phyloP scores from a whole-genome alignment of 257 asterid species.

The Salvia miltiorrhiza region DNA sequence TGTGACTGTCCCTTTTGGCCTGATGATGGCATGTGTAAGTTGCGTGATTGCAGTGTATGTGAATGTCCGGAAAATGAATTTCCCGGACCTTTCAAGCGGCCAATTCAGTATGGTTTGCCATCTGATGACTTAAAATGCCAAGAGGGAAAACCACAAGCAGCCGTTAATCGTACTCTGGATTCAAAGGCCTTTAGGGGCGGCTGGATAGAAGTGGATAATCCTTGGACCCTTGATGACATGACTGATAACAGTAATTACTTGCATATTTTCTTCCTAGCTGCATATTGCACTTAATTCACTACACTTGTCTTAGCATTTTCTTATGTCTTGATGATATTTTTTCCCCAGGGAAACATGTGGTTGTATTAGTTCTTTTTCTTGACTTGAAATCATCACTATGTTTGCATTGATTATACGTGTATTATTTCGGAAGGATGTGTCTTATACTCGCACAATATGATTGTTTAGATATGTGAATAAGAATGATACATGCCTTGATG shows the following conservation, averaged over 20 bases:
- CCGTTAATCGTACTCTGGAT: constrained; percentile 91
- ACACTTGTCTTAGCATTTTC: too few species aligned
- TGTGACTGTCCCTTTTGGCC: constrained; percentile 99
- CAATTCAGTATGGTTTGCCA: constrained; percentile 38
- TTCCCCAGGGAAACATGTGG: too few species aligned
- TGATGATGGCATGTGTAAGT: constrained; percentile 94
- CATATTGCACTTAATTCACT: background rate
- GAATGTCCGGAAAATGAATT: constrained; percentile 93
- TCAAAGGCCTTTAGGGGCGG: constrained; percentile 84
- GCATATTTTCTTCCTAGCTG: constrained; percentile 13
- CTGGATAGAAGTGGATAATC: constrained; percentile 89
- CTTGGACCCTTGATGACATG: constrained; percentile 93
- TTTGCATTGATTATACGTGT: background rate
- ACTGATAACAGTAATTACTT: constrained; percentile 73
- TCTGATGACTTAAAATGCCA: constrained; percentile 86
- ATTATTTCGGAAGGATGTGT: background rate
- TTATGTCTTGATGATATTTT: too few species aligned
- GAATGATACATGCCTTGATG: constrained; percentile 15
- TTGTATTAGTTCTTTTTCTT: background rate
- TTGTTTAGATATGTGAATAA: background rate
- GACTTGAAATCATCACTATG: background rate
- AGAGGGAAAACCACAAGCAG: constrained; percentile 86
- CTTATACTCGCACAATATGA: background rate
- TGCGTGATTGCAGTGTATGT: constrained; percentile 95
- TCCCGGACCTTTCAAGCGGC: constrained; percentile 73